A percentile compares a stretch with the other conserved stretches of the same genome.
These are phyloP conservation scores for Scutellaria minor DNA, from an alignment of 257 asterid species.

Conservation along the genomic window DNA sequence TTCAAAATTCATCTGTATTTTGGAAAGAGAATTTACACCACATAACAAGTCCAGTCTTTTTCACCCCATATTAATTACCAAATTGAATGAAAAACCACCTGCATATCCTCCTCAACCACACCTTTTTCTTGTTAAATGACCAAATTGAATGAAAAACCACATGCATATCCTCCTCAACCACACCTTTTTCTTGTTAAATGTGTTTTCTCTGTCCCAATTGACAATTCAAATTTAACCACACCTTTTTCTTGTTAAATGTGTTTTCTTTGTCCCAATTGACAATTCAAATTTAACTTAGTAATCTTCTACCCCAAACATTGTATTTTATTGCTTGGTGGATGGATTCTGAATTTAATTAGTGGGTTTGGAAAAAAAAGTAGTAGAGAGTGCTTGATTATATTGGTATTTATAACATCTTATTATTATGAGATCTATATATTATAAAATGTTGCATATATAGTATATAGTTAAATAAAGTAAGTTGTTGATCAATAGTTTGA, in stretches of 20 bases:
- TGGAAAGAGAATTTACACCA: background rate
- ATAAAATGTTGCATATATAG: too few species aligned
- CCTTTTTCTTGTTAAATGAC: background rate
- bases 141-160: too few species aligned
- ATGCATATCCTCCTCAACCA: slow-evolving; percentile 1
- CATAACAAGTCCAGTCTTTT: slow-evolving; percentile 26
- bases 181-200: background rate
- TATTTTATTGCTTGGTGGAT: background rate
- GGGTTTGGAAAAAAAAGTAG: too few species aligned
- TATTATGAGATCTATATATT: too few species aligned
- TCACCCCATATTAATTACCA: slow-evolving; percentile 17
- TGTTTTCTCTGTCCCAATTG: background rate
- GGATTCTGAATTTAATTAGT: background rate
- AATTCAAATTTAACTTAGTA: background rate
- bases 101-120: slow-evolving; percentile 7
- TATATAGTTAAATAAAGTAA: too few species aligned
- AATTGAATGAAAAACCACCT: too few species aligned
- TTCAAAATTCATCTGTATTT: slow-evolving; percentile 31
- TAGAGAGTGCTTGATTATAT: too few species aligned
- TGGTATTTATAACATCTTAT: too few species aligned
- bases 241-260: too few species aligned
- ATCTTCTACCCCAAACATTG: background rate
- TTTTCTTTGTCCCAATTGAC: background rate
- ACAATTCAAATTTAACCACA: background rate
- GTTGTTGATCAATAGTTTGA: too few species aligned